Evolutionary conservation across 768 basidiomycete genomes (phyloP), one percentile per base, ranked within the genome.

Genomic region (Leccinum boreale): DNA sequence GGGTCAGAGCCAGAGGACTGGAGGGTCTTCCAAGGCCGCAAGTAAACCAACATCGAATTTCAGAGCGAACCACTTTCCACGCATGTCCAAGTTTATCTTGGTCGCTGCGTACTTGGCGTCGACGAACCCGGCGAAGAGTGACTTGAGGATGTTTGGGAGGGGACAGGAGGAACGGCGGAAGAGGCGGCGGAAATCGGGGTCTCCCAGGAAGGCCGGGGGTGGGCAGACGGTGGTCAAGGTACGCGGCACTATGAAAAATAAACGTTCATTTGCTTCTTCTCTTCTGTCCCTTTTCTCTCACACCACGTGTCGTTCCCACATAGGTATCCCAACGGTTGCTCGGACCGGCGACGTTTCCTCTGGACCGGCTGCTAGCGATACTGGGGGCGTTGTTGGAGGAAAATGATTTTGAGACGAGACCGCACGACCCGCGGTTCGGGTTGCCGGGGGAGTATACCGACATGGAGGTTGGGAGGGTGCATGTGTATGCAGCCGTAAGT

Each of bases 81-180:
- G 81, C 4, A 82, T 90, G 78, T 84, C 85, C 21, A 89, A 88
- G 65, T 93, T 85, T 64, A 77, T 94, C 23, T 73, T 94, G 5
- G 70, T 94, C 4, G 88, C 90, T 0, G 82, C 86, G 1, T 96
- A 86, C 66, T 73, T 94, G 42, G 91, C 92, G 5, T 92, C 91
- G 44, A 89, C 87, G 44, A 97, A 96, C 65, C 93, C 94, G 2
- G 71, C 85, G 0, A 87, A 85, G 65, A 86, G 85, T 9, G 94
- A 95, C 71, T 35, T 92, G 61, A 78, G 90, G 36, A 86, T 96
- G 82, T 31, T 31, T 12, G 29, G 29, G 29, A 31, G 29, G 29
- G 29, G 29, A 31, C 4, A 5, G 26, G 86, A 87, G 53, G 89
- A 89, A 68, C 83, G 82, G 57, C 82, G 80, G 65, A 77, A 78